phyloP scores from a whole-genome alignment of 768 basidiomycete species.

The Boletus rubroflammeus region DNA sequence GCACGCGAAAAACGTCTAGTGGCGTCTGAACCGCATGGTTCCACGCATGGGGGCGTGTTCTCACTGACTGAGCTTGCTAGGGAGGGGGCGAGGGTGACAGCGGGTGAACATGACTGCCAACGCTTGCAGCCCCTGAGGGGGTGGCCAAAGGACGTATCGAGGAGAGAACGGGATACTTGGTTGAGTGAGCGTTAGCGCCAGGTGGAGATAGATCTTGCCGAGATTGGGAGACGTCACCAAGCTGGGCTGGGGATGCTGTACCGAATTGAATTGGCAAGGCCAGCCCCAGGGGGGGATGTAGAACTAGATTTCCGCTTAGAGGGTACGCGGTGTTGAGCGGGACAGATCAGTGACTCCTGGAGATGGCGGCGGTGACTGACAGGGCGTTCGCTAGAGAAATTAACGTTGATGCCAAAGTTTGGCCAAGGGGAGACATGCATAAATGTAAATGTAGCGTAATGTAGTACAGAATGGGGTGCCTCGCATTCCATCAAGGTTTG shows the following conservation, averaged over 20 bases:
- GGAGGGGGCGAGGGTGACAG: background rate
- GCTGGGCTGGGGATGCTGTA: background rate
- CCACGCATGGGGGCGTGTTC: constrained; percentile 8
- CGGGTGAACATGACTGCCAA: background rate
- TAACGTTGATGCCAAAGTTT: constrained; percentile 17
- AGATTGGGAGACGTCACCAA: constrained; percentile 6
- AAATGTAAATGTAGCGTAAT: constrained; percentile 6
- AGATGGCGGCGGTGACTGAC: constrained; percentile 9
- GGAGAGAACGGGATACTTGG: background rate
- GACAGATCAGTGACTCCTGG: background rate
- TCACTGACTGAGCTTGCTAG: background rate
- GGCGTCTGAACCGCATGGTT: constrained; percentile 25
- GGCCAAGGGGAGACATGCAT: too few species aligned
- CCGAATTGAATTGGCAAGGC: background rate
- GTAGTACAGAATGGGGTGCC: constrained; percentile 3
- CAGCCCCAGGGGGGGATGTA: background rate
- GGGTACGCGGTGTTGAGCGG: background rate
- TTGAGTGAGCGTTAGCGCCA: background rate
- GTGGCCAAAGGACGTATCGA: background rate
- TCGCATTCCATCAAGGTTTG: constrained; percentile 28
- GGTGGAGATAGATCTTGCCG: background rate
- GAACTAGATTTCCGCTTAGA: background rate
- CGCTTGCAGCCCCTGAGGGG: background rate
- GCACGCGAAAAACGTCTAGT: constrained; percentile 31
- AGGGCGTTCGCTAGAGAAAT: constrained; percentile 12